Base-by-base conservation (phyloP, 305 asterid genomes). In the Solanum hybrid region DNA sequence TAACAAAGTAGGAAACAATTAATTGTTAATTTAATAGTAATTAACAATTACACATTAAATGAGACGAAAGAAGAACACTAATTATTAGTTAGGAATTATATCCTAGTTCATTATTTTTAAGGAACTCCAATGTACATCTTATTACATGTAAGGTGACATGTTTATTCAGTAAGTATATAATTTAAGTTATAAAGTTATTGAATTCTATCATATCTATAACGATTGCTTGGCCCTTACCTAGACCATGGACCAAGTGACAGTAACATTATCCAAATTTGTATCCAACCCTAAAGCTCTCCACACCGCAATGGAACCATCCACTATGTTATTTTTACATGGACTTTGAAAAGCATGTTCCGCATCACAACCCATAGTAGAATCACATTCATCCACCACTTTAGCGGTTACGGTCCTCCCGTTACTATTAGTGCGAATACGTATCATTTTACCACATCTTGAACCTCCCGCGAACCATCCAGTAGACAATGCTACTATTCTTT, bases 321-420 rank as follows among this genome's bases (percentile, higher is more conserved):
- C 88, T n/a, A 86, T n/a, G 46, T 86, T 86, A 13, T 34, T 22
- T 60, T 4, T 93, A 32, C 94, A 91, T 6, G 60, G n/a, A 36
- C 11, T n/a, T 31, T 88, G 94, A n/a, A 24, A 46, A 0, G 79
- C 92, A 72, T 94, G 94, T 46, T 93, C 94, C 5, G 16, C 2
- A 24, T 93, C 94, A 51, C 95, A 93, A 0, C 95, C 94, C 16
- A 22, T 8, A 90, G 84, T 90, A 1, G 93, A 93, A 20, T 94
- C 95, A 75, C 96, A 93, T 88, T 93, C 96, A 27, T 94, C 96
- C 81, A 94, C 93, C 34, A 94, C 94, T 88, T 91, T 93, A 3
- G 96, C 93, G 10, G 84, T 89, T 69, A 89, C 73, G 73, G 91
- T 94, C 85, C 60, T 37, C 7, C 95, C 92, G 6, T 93, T 91